Evolutionary conservation across 179 eudicot genomes (phyloP).

Genomic region (Heliamphora ciliata): DNA sequence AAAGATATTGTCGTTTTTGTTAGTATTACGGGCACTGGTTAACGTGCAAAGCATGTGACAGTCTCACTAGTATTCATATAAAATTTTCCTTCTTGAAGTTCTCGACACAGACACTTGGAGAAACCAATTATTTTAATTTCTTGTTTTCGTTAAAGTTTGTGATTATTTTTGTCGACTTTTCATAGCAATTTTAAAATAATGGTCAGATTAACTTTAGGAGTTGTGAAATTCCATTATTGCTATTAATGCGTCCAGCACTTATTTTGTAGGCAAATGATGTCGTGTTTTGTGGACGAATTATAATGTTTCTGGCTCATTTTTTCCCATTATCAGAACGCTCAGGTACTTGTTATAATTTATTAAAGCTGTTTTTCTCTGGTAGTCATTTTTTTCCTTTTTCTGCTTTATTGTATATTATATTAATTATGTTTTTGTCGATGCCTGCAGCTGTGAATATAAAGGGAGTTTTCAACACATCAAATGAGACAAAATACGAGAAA

Average conservation of each 20-base stretch:
- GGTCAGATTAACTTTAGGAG: background rate
- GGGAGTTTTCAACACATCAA: constrained; percentile 98
- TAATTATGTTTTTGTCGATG: constrained; percentile 8
- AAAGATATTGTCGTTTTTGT: no score
- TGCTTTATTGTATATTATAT: background rate
- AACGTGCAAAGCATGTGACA: no score
- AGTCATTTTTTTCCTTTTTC: background rate
- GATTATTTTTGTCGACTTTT: background rate
- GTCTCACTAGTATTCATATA: no score
- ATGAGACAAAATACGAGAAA: constrained; percentile 89
- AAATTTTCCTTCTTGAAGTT: no score
- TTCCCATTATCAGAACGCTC: constrained; percentile 98
- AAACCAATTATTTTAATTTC: background rate
- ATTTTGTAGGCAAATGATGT: constrained; percentile 91
- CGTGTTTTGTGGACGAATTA: constrained; percentile 97
- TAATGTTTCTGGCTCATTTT: constrained; percentile 98
- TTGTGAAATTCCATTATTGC: background rate
- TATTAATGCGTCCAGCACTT: constrained; percentile 3
- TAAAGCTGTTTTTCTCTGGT: background rate
- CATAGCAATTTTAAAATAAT: background rate
- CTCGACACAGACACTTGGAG: background rate
- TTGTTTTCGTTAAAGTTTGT: no score
- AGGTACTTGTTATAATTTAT: constrained; percentile 40
- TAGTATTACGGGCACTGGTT: no score
- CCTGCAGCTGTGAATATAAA: constrained; percentile 93